A percentile compares a stretch with the other conserved stretches of the same genome.
Evolutionary conservation across 164 flowering plant species (phyloP).

Genomic region (Chloranthus sessilifolius): DNA sequence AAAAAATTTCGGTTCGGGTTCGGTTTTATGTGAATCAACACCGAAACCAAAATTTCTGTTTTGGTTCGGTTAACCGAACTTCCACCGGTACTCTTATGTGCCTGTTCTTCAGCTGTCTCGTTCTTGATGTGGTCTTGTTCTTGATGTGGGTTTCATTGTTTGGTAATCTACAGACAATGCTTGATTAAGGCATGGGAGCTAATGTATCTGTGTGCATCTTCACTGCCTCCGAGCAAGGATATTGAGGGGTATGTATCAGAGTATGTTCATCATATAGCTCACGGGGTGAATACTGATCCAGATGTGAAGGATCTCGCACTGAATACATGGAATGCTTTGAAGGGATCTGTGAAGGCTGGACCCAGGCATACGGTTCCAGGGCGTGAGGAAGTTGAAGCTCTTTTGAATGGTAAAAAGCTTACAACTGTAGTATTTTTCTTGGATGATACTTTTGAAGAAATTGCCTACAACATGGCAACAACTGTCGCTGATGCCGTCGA

Average conservation of each 20-base stretch:
- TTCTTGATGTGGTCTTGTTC: conserved; percentile 5
- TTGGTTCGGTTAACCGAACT: background rate
- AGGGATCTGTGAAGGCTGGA: conserved; percentile 92
- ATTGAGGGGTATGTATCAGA: conserved; percentile 85
- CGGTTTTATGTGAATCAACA: too few relatives aligned
- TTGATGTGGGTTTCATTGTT: background rate
- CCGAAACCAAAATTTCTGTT: background rate
- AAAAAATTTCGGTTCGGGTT: too few relatives aligned
- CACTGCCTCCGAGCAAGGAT: conserved; percentile 99
- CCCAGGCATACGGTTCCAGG: conserved; percentile 87
- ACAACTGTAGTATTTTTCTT: conserved; percentile 97
- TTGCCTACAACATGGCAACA: conserved; percentile 92
- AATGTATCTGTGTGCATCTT: conserved; percentile 91
- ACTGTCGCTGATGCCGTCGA: conserved; percentile 94
- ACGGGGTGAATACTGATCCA: conserved; percentile 49
- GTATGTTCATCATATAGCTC: conserved; percentile 83
- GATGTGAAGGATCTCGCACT: conserved; percentile 72
- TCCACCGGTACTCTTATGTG: background rate
- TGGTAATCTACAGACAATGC: conserved; percentile 52
- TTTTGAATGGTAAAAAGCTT: conserved; percentile 72
- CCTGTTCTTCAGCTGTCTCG: background rate
- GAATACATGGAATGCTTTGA: conserved; percentile 80
- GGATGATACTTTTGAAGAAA: conserved; percentile 99
- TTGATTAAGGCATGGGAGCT: conserved; percentile 92
- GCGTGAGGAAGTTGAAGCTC: conserved; percentile 95